Percentiles rank a stretch among this genome's conserved stretches.
phyloP scores from a whole-genome alignment of 2,329 filamentous ascomycete genomes.

The Clarireedia homoeocarpa region DNA sequence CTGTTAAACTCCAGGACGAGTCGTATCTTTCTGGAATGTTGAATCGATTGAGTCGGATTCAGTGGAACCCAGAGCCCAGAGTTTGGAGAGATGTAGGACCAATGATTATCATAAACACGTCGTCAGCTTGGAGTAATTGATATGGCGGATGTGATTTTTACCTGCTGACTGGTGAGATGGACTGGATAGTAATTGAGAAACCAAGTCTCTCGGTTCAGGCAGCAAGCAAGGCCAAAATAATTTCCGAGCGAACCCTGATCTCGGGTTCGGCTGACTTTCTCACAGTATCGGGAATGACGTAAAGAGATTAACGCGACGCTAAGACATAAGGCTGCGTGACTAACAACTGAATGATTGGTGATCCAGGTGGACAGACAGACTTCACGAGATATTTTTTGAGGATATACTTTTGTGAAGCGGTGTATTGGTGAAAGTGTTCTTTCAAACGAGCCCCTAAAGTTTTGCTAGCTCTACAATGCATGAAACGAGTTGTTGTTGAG shows the following conservation, averaged over 20 bases:
- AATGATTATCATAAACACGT: conserved; percentile 8
- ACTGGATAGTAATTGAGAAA: not conserved
- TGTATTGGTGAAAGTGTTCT: not conserved
- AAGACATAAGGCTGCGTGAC: not conserved
- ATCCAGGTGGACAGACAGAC: too few species aligned
- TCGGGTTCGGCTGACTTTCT: not conserved
- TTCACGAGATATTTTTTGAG: not conserved
- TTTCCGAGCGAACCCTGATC: not conserved
- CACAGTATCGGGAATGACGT: not conserved
- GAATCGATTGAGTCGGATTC: not conserved
- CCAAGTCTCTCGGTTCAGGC: conserved; percentile 1
- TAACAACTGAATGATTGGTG: too few species aligned
- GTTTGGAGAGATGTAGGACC: not conserved
- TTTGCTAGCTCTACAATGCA: not conserved
- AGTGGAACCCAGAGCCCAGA: not conserved
- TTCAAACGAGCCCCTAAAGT: not conserved
- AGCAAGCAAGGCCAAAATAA: not conserved
- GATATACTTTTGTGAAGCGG: not conserved
- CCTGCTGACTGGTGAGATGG: conserved; percentile 1
- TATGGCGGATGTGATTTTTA: not conserved
- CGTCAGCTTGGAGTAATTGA: conserved; percentile 1
- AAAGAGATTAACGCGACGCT: not conserved
- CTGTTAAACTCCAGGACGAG: not conserved
- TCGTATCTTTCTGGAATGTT: not conserved
- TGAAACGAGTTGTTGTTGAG: conserved; percentile 1